Evolutionary conservation across 129 eudicot genomes (phyloP).

Genomic region (Solidago caesia): DNA sequence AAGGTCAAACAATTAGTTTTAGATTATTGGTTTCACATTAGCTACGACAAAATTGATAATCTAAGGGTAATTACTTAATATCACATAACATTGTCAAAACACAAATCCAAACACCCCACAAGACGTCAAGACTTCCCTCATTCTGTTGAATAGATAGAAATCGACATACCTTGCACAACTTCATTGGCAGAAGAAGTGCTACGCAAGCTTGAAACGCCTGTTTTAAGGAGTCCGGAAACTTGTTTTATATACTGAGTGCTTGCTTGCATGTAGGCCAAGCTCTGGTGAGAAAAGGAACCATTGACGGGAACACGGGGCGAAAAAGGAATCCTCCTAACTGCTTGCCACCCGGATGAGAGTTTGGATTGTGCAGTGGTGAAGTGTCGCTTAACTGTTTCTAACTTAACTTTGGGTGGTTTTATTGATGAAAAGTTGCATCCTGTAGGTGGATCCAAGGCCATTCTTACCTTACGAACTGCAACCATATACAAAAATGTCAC

Average conservation of each 20-base stretch:
- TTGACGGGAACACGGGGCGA: slow-evolving; percentile 47
- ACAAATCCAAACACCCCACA: neutral
- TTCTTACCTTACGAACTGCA: slow-evolving; percentile 81
- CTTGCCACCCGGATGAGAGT: slow-evolving; percentile 67
- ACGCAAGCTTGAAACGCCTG: slow-evolving; percentile 63
- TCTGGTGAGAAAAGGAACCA: slow-evolving; percentile 68
- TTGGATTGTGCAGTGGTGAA: slow-evolving; percentile 40
- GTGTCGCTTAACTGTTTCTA: slow-evolving; percentile 50
- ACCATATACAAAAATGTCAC: slow-evolving; percentile 16
- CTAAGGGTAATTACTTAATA: neutral
- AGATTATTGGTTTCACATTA: neutral
- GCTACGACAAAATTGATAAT: neutral
- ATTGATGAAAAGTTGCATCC: slow-evolving; percentile 72
- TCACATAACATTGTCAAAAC: neutral
- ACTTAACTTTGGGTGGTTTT: slow-evolving; percentile 53
- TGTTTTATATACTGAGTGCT: slow-evolving; percentile 72
- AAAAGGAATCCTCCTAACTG: slow-evolving; percentile 61
- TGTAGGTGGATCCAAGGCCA: slow-evolving; percentile 69
- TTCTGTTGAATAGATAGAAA: neutral
- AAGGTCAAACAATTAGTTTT: too few relatives aligned
- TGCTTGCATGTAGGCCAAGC: slow-evolving; percentile 83
- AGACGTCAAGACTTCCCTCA: neutral
- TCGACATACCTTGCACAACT: slow-evolving; percentile 54
- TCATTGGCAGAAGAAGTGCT: slow-evolving; percentile 68
- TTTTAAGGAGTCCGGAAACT: slow-evolving; percentile 77